Evolutionary conservation across 2,329 filamentous ascomycete species (phyloP).

Genomic region (Cladosporium oxysporum): DNA sequence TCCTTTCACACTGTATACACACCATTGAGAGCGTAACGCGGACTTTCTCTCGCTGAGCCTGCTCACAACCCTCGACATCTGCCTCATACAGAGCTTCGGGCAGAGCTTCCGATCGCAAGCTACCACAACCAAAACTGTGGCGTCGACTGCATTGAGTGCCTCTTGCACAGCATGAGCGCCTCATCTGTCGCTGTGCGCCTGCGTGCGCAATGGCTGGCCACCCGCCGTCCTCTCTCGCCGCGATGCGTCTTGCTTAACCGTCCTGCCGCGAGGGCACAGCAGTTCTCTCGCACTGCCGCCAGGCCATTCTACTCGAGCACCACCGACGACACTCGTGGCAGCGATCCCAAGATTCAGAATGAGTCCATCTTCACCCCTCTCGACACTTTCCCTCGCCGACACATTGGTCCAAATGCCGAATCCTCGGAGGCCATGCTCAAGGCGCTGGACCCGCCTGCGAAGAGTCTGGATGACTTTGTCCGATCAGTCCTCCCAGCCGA

Average conservation of each 20-base stretch:
- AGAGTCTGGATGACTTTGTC: conserved; percentile 78
- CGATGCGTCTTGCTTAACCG: conserved; percentile 30
- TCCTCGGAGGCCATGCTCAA: conserved; percentile 78
- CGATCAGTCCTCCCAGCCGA: conserved; percentile 78
- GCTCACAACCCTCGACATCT: background rate
- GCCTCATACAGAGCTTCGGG: background rate
- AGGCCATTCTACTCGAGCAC: conserved; percentile 36
- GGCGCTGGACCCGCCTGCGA: conserved; percentile 71
- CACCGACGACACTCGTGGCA: conserved; percentile 28
- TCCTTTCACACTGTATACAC: background rate
- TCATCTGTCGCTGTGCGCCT: conserved; percentile 32
- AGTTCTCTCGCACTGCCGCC: conserved; percentile 15
- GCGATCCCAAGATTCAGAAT: conserved; percentile 30
- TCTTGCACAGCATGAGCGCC: conserved; percentile 16
- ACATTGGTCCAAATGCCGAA: conserved; percentile 78
- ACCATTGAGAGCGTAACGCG: background rate
- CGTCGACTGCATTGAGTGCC: conserved; percentile 12
- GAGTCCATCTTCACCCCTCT: conserved; percentile 47
- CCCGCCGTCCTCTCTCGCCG: conserved; percentile 33
- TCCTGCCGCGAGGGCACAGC: conserved; percentile 14
- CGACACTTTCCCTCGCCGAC: conserved; percentile 74
- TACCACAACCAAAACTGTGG: background rate
- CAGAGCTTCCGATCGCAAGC: background rate
- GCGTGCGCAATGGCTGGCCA: conserved; percentile 38
- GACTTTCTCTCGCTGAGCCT: background rate